A percentile compares a stretch with the other conserved stretches of the same genome.
phyloP scores from a whole-genome alignment of 257 asterid genomes.

The Primulina eburnea region DNA sequence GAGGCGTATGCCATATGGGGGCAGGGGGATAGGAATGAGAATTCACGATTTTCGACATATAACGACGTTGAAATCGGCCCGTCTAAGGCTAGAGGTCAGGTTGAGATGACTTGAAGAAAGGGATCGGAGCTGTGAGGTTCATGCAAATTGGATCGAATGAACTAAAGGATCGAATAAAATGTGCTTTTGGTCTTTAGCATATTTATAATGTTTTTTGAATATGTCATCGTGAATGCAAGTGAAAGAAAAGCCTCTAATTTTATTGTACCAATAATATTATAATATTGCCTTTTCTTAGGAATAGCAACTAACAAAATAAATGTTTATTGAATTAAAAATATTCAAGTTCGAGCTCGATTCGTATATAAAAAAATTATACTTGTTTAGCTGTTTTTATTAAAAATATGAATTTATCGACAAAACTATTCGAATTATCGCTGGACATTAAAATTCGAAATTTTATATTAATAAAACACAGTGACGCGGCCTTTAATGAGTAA shows the following conservation, averaged over 20 bases:
- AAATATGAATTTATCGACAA: no score
- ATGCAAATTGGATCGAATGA: neutral
- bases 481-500: neutral
- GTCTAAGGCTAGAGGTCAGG: constrained; percentile 29
- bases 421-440: no score
- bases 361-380: no score
- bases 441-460: no score
- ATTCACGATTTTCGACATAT: constrained; percentile 37
- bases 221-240: neutral
- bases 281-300: neutral
- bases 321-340: no score
- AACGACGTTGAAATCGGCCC: constrained; percentile 43
- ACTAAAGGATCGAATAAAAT: neutral
- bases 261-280: neutral
- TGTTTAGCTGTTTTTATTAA: no score
- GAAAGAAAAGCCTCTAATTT: no score
- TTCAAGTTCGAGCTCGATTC: no score
- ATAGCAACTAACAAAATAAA: no score
- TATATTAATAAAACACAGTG: no score
- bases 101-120: constrained; percentile 36
- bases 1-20: constrained; percentile 85
- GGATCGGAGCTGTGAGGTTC: neutral
- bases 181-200: neutral
- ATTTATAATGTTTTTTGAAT: neutral
- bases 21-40: constrained; percentile 60